Conservation (phyloP, 495 filamentous ascomycete genomes). For the Talaromyces nanjingensis region DNA sequence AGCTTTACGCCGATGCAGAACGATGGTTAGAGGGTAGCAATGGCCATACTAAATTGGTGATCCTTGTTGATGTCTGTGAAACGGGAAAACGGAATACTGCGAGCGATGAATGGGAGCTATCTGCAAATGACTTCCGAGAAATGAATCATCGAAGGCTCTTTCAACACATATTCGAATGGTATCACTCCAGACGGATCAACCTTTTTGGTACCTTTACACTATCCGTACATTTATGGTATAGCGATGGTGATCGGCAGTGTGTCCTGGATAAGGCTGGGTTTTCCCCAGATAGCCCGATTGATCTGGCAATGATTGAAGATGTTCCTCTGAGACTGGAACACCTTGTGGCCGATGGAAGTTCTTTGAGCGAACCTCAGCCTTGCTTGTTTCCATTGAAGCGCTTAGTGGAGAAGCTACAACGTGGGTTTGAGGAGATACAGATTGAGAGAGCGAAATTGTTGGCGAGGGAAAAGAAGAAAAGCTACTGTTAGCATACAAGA, state of each 20-base stretch:
- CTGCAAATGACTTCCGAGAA: neutral
- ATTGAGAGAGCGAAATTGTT: neutral
- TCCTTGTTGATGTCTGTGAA: neutral
- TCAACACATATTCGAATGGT: neutral
- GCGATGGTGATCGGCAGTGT: neutral
- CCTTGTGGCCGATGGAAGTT: neutral
- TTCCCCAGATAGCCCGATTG: neutral
- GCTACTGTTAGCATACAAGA: too few species aligned
- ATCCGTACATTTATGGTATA: conserved; percentile 2
- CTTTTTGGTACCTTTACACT: neutral
- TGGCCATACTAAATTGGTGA: neutral
- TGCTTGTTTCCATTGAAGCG: neutral
- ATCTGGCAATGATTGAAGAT: neutral
- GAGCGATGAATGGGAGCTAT: neutral
- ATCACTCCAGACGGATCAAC: neutral
- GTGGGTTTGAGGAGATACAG: neutral
- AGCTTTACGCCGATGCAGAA: too few species aligned
- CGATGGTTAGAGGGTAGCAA: too few species aligned
- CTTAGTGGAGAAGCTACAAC: neutral
- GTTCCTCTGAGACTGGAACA: neutral
- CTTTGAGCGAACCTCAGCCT: neutral
- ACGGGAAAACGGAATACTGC: neutral
- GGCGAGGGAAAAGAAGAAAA: neutral
- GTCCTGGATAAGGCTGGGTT: neutral
- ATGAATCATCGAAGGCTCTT: neutral